Percentiles rank a stretch among this genome's conserved stretches.
Conservation (phyloP, 129 eudicot genomes). For the Artemisia argyi region DNA sequence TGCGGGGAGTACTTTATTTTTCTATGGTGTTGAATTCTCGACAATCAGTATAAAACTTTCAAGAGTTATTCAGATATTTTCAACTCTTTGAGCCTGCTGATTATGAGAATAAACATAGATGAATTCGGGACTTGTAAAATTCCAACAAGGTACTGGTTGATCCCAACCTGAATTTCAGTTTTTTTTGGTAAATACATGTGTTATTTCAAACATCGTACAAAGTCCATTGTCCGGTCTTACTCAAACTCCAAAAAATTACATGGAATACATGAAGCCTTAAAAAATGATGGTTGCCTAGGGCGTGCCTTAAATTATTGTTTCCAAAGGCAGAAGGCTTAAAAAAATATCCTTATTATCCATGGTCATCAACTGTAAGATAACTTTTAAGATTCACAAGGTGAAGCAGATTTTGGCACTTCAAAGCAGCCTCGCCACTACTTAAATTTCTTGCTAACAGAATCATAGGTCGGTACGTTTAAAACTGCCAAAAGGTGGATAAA, state of each 20-base stretch:
- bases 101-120: no score
- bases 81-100: no score
- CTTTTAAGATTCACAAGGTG: slow-evolving; percentile 29
- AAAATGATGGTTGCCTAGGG: slow-evolving; percentile 17
- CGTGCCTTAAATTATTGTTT: slow-evolving; percentile 29
- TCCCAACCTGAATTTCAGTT: not conserved
- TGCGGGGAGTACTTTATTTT: no score
- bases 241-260: slow-evolving; percentile 35
- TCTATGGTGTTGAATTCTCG: no score
- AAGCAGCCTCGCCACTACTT: slow-evolving; percentile 30
- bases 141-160: not conserved
- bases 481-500: slow-evolving; percentile 44
- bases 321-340: slow-evolving; percentile 11
- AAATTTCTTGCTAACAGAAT: slow-evolving; percentile 61
- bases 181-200: slow-evolving; percentile 16
- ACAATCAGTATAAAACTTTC: no score
- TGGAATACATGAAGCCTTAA: slow-evolving; percentile 30
- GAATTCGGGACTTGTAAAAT: not conserved
- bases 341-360: slow-evolving; percentile 38
- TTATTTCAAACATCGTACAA: slow-evolving; percentile 18
- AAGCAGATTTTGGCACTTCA: slow-evolving; percentile 14
- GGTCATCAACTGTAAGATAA: slow-evolving; percentile 32
- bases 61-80: no score
- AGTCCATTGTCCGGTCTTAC: slow-evolving; percentile 17
- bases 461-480: slow-evolving; percentile 75